Evolutionary conservation across 2,329 filamentous ascomycete genomes (phyloP), one percentile per base, ranked within the genome.

Genomic region (Akanthomyces muscarius): DNA sequence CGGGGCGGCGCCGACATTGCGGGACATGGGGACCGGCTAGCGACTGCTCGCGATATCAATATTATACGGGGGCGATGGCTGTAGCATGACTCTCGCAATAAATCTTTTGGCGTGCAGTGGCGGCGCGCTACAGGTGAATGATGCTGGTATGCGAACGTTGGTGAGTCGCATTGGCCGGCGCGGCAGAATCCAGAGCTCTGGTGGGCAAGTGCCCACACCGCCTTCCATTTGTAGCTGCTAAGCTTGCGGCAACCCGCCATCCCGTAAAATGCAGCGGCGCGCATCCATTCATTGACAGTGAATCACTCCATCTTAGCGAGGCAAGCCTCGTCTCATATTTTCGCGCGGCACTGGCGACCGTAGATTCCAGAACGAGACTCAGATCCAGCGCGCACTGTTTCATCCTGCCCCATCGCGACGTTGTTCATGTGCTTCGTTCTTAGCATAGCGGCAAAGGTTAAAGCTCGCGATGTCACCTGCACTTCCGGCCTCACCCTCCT

Each of bases 1-100:
- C 63, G 77, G 73, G 44, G 75, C 70, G 60, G 70, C 67, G 65
- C 71, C 69, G 65, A 73, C 76, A 76, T 79, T 74, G 71, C 77
- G 78, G 67, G 76, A 75, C 77, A 79, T 78, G 67, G 68, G 60
- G 45, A 59, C 45, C 57, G 52, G 7, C 62, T 63, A 66, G 63
- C 52, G 56, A 62, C 64, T 68, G 65, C 67, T 67, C 60, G 64
- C 64, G 61, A 45, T 60, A 62, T 48, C 50, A 51, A 50, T 33
- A 38, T 63, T 62, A 62, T 60, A 52, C n/a, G 52, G 41, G 13
- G 33, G n/a, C 30, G 54, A 67, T 64, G 56, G 33, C 64, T 61
- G 48, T 38, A 58, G 57, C 63, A 64, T 64, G 41, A 38, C 58
- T 61, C 38, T 51, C 23, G 30, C n/a, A 48, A 30, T 25, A 42